Percentiles rank a stretch among this genome's conserved stretches.
These are phyloP conservation scores for Plasmodium gonderi DNA, from an alignment of 169 alveolate genomes.

Conservation along the genomic window DNA sequence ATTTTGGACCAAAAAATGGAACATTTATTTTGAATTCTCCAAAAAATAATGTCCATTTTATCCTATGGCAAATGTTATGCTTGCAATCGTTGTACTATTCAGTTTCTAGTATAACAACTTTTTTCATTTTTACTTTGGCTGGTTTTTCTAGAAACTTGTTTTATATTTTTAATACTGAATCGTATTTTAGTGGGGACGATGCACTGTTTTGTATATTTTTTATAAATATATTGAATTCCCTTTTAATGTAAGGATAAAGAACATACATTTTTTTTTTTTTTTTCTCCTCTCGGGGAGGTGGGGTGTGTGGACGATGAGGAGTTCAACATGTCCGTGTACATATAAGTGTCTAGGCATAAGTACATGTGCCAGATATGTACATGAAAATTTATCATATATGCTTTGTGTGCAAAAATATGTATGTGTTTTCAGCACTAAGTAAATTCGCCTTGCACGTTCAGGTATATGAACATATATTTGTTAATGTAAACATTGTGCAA, in stretches of 20 bases:
- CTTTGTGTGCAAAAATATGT: too few relatives aligned
- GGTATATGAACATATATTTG: not conserved
- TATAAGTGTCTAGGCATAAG: not conserved
- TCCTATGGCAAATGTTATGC: constrained; percentile 27
- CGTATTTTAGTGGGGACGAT: constrained; percentile 16
- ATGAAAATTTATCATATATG: too few relatives aligned
- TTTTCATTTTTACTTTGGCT: not conserved
- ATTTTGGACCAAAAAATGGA: not conserved
- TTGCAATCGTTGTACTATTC: constrained; percentile 18
- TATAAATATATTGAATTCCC: constrained; percentile 7
- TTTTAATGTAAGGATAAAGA: constrained; percentile 3
- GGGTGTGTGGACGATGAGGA: not conserved
- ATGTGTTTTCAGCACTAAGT: too few relatives aligned
- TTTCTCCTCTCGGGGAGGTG: too few relatives aligned
- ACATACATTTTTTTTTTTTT: not conserved
- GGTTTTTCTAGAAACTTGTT: constrained; percentile 5
- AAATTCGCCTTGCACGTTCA: too few relatives aligned
- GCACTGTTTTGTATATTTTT: constrained; percentile 19
- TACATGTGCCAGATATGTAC: too few relatives aligned
- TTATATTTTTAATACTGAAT: constrained; percentile 7
- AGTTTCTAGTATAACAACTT: not conserved
- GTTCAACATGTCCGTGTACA: not conserved
- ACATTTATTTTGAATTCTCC: not conserved
- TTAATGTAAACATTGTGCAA: not conserved
- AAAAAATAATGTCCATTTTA: not conserved